Percentiles rank a stretch among this genome's conserved stretches.
These are phyloP conservation scores for Punica granatum DNA, from an alignment of 345 rosid genomes.

Conservation along the genomic window DNA sequence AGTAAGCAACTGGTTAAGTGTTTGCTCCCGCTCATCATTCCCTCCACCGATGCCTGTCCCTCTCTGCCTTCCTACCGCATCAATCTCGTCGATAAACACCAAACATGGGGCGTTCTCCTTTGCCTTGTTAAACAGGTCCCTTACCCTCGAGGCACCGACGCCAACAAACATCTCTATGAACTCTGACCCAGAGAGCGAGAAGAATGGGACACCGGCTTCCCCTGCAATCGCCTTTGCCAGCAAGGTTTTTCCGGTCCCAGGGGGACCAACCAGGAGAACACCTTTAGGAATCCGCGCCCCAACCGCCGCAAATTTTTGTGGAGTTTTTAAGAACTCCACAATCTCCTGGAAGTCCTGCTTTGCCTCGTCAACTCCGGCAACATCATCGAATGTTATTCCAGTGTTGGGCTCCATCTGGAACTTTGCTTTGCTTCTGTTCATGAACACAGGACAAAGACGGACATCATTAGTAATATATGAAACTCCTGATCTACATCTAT, in stretches of 20 bases:
- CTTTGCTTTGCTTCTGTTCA: conserved; percentile 66
- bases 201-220: conserved; percentile 76
- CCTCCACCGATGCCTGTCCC: conserved; percentile 86
- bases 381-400: conserved; percentile 67
- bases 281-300: conserved; percentile 75
- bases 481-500: neutral
- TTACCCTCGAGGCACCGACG: conserved; percentile 65
- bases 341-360: conserved; percentile 73
- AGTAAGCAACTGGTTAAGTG: conserved; percentile 68
- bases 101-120: conserved; percentile 62
- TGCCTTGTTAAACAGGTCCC: conserved; percentile 76
- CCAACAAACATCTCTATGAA: conserved; percentile 84
- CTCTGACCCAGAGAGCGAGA: conserved; percentile 66
- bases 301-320: conserved; percentile 56
- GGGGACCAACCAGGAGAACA: conserved; percentile 58
- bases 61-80: conserved; percentile 74
- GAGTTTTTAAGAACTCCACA: conserved; percentile 57
- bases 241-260: conserved; percentile 68
- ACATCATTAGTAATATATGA: neutral
- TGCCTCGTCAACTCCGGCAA: conserved; percentile 87
- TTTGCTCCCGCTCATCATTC: conserved; percentile 80
- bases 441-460: neutral
- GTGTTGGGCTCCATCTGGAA: conserved; percentile 79
- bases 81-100: conserved; percentile 77
- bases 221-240: conserved; percentile 78